Conservation (phyloP, 164 flowering plant genomes). For the Berberis vulgaris region DNA sequence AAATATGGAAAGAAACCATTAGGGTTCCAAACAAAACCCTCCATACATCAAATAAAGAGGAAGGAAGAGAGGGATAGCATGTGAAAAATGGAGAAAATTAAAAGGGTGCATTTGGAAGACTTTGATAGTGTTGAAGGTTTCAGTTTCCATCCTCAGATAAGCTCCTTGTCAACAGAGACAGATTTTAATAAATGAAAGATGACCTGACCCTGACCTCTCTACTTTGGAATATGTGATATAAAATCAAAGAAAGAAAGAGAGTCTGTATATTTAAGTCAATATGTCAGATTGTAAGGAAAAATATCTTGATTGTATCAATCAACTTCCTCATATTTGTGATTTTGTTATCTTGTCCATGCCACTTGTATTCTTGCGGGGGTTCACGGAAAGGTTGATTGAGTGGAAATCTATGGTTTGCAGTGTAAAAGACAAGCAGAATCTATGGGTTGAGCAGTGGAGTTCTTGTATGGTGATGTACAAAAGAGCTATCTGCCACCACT, state of each 20-base stretch:
- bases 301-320: no score
- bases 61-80: neutral
- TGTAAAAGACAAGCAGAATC: no score
- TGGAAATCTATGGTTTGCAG: no score
- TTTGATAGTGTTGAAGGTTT: constrained; percentile 1
- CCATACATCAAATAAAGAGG: neutral
- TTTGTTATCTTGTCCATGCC: no score
- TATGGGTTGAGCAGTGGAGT: no score
- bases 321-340: no score
- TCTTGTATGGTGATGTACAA: no score
- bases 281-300: neutral
- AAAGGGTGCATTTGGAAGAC: constrained; percentile 4
- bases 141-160: constrained; percentile 6
- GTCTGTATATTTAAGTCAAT: neutral
- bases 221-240: neutral
- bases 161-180: neutral
- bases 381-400: no score
- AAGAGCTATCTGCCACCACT: no score
- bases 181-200: neutral
- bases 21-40: neutral
- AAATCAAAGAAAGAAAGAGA: neutral
- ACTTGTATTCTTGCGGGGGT: no score
- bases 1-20: neutral
- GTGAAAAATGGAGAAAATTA: neutral
- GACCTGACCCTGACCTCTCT: neutral